A percentile compares a stretch with the other conserved stretches of the same genome.
These are phyloP conservation scores for Schizosaccharomyces osmophilus DNA, from an alignment of 805 yeast species.

Conservation along the genomic window DNA sequence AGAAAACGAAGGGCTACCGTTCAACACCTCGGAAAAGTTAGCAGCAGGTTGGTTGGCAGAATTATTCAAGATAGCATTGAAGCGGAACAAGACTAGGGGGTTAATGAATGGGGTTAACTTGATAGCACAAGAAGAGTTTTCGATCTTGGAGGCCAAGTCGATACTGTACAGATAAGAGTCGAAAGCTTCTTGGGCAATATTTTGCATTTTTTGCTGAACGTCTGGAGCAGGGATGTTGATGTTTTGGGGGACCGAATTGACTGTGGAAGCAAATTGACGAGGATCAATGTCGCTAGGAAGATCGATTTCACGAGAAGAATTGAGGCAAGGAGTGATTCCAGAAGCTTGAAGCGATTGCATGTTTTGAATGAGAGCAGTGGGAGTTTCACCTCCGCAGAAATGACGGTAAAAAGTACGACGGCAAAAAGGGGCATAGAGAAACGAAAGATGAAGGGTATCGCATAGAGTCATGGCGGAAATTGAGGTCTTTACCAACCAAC, in stretches of 20 bases:
- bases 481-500: background rate
- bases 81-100: background rate
- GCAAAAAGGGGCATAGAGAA: background rate
- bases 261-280: background rate
- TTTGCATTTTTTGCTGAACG: background rate
- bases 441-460: background rate
- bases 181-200: background rate
- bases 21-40: background rate
- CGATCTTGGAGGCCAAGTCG: background rate
- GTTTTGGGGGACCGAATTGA: background rate
- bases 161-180: background rate
- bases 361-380: background rate
- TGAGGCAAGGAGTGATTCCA: background rate
- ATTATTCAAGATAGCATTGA: background rate
- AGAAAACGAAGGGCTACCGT: background rate
- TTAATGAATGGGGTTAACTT: background rate
- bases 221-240: background rate
- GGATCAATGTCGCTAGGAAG: background rate
- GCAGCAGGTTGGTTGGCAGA: background rate
- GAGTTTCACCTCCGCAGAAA: slow-evolving; percentile 1
- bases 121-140: background rate
- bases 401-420: background rate
- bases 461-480: background rate
- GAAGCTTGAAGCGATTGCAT: background rate
- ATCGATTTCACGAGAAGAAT: background rate